Base-by-base conservation (phyloP, 1,284 basidiomycete genomes). In the Puccinia sorghi region DNA sequence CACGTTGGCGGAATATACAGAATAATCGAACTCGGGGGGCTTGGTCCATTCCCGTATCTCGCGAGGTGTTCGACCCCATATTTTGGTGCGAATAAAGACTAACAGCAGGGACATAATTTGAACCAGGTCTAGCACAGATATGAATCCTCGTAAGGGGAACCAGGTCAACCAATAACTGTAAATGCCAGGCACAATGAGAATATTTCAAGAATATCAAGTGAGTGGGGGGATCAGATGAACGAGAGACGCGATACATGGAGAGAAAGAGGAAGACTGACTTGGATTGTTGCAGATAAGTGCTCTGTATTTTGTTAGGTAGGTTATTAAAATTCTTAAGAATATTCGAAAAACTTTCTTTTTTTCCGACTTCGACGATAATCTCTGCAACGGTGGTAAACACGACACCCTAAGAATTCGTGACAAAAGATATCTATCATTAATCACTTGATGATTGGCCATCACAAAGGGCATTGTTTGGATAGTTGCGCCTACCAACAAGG, bases 11-110 rank as follows among this genome's bases (percentile, higher is more conserved):
- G 75, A 77, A 85, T 93, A 94, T 79, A 95, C 89, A 13, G 92
- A 89, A 86, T 92, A 98, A 82, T 95, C 90, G 84, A 98, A 98
- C 54, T 91, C 90, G 5, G 93, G 93, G 20, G 96, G 96, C 84
- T 95, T 92, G 7, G 96, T 97, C 90, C 93, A 95, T 82, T 97
- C 94, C 73, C 94, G 89, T 79, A 98, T 93, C 83, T 97, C 94
- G 82, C 97, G 90, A 63, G 95, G 96, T 0, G 97, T 99, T 79
- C 95, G 90, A n/a, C 94, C 93, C 83, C 97, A 92, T 66, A 94
- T 85, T 79, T 88, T 86, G 3, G 92, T 94, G 85, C 92, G 92
- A 85, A 97, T 87, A 48, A 90, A 94, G 25, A 94, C 89, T 86
- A 92, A 89, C 15, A 94, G 83, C 46, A 99, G 88, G 83, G 97